Conservation (phyloP, 2,329 filamentous ascomycete species). For the Nigrograna mackinnonii region DNA sequence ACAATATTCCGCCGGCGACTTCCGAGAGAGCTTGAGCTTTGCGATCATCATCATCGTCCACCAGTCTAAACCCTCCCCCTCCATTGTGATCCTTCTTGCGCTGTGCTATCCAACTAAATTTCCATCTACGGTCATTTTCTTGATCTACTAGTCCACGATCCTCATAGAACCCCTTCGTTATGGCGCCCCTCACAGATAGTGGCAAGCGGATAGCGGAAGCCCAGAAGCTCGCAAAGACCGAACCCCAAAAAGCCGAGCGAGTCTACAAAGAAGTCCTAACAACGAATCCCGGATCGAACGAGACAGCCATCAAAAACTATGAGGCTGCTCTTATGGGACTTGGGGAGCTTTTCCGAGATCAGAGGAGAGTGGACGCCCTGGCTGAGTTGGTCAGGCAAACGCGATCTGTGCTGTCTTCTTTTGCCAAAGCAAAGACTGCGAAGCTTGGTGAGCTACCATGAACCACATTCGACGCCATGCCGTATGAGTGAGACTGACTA, state of each 20-base stretch:
- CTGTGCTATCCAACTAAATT: too few relatives aligned
- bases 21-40: too few relatives aligned
- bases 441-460: slow-evolving; percentile 77
- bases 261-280: slow-evolving; percentile 90
- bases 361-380: slow-evolving; percentile 80
- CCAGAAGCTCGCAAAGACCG: slow-evolving; percentile 77
- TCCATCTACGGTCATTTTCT: too few relatives aligned
- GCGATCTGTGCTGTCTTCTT: slow-evolving; percentile 87
- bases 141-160: too few relatives aligned
- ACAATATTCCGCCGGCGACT: too few relatives aligned
- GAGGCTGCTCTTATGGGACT: slow-evolving; percentile 86
- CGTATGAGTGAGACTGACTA: background rate
- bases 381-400: slow-evolving; percentile 89
- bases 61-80: too few relatives aligned
- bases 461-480: background rate
- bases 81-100: too few relatives aligned
- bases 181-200: slow-evolving; percentile 47
- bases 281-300: slow-evolving; percentile 80
- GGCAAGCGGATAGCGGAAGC: slow-evolving; percentile 81
- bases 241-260: slow-evolving; percentile 81
- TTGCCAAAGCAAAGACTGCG: slow-evolving; percentile 98
- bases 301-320: slow-evolving; percentile 87
- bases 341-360: slow-evolving; percentile 90
- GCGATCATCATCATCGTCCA: too few relatives aligned
- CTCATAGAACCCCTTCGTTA: too few relatives aligned